Base-by-base conservation (phyloP, 208 protist genomes). In the Spongospora subterranea region DNA sequence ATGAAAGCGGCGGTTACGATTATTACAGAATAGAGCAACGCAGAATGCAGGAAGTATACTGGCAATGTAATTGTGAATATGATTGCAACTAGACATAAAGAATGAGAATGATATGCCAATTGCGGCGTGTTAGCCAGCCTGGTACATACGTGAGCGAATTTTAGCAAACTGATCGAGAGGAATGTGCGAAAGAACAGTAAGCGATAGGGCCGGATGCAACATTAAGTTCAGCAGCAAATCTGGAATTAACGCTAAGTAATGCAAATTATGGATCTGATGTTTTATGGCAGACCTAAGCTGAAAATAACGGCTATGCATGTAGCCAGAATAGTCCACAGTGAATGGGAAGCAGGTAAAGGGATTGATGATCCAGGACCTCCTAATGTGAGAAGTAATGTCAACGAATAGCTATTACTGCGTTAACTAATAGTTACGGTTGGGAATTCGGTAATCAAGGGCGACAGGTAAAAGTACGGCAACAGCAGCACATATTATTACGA, bases 311-410 rank as follows among this genome's bases (percentile, higher is more conserved):
- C 17, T 45, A 43, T 39, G n/a, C 71, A 82, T 20, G n/a, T 17
- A 35, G 71, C n/a, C 11, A 82, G n/a, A 20, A 82, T 45, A 40
- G 71, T 6, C 71, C 71, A 82, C 6, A 82, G 35, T 17, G 71
- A 82, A 40, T 82, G 71, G n/a, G 71, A 17, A 35, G n/a, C 35
- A 39, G 71, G 71, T 40, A 82, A 17, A 82, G 71, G 71, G n/a
- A 82, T 35, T 43, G 71, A 82, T 20, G 71, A 6, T 43, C 17
- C 6, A 35, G 71, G 71, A 6, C 71, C 71, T 40, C 71, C 71
- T 82, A n/a, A 13, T 20, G 35, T 40, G 17, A 39, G 71, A 65
- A 65, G 20, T 17, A 32, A 17, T 32, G 20, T 65, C 29, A 29
- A 29, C 29, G 29, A 29, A 32, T 17, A 29, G 29, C 17, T 29